phyloP scores from a whole-genome alignment of 1,139 yeast genomes.

The Kurtzmaniella quercitrusa region DNA sequence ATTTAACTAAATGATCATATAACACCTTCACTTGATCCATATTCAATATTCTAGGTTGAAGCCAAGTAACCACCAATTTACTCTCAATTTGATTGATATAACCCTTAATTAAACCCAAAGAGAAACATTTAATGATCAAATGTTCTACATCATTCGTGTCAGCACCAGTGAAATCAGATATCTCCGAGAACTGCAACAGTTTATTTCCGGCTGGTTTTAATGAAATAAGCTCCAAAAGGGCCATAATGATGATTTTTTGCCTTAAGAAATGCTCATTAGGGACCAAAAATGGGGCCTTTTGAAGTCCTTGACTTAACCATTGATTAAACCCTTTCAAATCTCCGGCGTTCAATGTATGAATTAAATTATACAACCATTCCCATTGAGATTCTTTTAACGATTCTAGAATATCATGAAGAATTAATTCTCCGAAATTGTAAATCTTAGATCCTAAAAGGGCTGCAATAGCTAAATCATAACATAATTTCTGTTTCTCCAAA shows the following conservation, averaged over 20 bases:
- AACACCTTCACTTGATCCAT: constrained; percentile 72
- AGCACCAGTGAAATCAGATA: constrained; percentile 68
- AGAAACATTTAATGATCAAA: constrained; percentile 85
- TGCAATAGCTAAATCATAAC: constrained; percentile 79
- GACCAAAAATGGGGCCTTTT: constrained; percentile 57
- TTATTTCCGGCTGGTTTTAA: constrained; percentile 72
- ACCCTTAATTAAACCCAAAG: constrained; percentile 79
- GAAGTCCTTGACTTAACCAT: constrained; percentile 33
- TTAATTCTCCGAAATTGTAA: constrained; percentile 92
- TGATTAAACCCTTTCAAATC: constrained; percentile 60
- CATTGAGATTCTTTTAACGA: constrained; percentile 48
- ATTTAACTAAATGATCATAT: constrained; percentile 65
- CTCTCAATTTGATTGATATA: constrained; percentile 82
- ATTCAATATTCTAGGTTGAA: constrained; percentile 91
- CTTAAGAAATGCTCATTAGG: constrained; percentile 59
- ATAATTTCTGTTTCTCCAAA: constrained; percentile 42
- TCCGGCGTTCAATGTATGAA: constrained; percentile 74
- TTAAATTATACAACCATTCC: constrained; percentile 70
- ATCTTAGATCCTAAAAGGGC: constrained; percentile 90
- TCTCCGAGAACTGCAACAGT: constrained; percentile 66
- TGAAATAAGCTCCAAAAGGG: constrained; percentile 84
- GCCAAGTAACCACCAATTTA: constrained; percentile 82
- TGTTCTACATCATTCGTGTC: constrained; percentile 77
- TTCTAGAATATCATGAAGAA: constrained; percentile 79
- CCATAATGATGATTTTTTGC: constrained; percentile 90